Evolutionary conservation across 2,329 filamentous ascomycete species (phyloP).

Genomic region (Aspergillus hiratsukae): DNA sequence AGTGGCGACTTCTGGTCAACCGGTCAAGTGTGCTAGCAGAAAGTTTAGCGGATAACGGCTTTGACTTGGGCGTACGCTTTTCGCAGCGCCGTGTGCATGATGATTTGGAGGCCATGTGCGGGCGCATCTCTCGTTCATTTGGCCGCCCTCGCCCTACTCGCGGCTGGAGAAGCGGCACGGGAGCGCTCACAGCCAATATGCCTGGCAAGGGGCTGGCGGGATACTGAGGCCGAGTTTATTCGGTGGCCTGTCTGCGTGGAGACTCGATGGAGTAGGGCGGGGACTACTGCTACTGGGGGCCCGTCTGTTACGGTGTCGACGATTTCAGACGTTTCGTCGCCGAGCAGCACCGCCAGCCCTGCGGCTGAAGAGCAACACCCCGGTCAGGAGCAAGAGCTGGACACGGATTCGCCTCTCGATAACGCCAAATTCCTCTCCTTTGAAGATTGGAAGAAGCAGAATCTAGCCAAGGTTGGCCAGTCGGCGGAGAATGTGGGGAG

Average conservation of each 20-base stretch:
- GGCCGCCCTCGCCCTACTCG: slow-evolving; percentile 7
- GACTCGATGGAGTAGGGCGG: slow-evolving; percentile 13
- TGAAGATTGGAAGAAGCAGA: slow-evolving; percentile 96
- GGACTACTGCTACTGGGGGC: slow-evolving; percentile 2
- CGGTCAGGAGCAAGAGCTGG: slow-evolving; percentile 48
- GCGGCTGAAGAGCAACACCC: slow-evolving; percentile 21
- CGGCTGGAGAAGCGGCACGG: slow-evolving; percentile 7
- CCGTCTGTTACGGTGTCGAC: not conserved
- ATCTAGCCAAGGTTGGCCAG: slow-evolving; percentile 79
- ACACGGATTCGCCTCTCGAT: slow-evolving; percentile 63
- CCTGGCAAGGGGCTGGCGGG: slow-evolving; percentile 12
- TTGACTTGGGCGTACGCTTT: not conserved
- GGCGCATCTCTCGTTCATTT: slow-evolving; percentile 8
- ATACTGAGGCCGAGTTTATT: slow-evolving; percentile 18
- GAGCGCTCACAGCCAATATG: slow-evolving; percentile 16
- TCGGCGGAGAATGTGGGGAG: slow-evolving; percentile 63
- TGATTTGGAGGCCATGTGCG: slow-evolving; percentile 4
- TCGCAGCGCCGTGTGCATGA: not conserved
- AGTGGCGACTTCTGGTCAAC: not conserved
- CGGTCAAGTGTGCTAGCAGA: not conserved
- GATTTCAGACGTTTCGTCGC: not conserved
- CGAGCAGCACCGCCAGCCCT: not conserved
- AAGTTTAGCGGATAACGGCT: not conserved
- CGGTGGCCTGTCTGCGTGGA: slow-evolving; percentile 25
- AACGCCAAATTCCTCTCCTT: slow-evolving; percentile 89